phyloP scores from a whole-genome alignment of 148 eudicot species.

The Oxyria digyna region DNA sequence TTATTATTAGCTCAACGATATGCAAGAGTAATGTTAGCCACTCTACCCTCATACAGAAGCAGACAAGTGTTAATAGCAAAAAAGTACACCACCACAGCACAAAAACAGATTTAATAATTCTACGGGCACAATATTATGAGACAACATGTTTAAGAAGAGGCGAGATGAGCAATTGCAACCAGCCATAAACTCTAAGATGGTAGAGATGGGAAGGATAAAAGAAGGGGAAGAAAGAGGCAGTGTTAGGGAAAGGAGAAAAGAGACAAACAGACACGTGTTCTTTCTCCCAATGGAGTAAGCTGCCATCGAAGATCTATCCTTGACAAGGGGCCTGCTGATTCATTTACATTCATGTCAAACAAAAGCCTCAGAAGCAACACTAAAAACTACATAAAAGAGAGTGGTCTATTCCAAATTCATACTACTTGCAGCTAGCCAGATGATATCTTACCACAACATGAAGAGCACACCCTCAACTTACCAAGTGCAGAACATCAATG shows the following conservation, averaged over 20 bases:
- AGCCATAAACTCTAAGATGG: conserved; percentile 31
- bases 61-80: not conserved
- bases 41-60: not conserved
- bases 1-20: not conserved
- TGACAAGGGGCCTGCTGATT: conserved; percentile 92
- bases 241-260: conserved; percentile 95
- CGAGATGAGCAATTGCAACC: conserved; percentile 13
- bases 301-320: conserved; percentile 98
- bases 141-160: conserved; percentile 4
- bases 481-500: conserved; percentile 78
- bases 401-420: conserved; percentile 2
- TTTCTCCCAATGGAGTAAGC: conserved; percentile 95
- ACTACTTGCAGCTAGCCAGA: conserved; percentile 18
- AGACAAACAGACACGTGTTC: conserved; percentile 98
- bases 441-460: conserved; percentile 18
- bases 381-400: conserved; percentile 26
- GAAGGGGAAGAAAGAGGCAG: conserved; percentile 73
- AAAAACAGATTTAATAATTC: not conserved
- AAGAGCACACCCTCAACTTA: conserved; percentile 17
- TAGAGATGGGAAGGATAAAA: conserved; percentile 40
- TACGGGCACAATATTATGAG: not conserved
- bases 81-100: not conserved
- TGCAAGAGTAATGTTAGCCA: not conserved
- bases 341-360: conserved; percentile 84
- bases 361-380: conserved; percentile 46